Evolutionary conservation across 139 green algal species (phyloP), one percentile per base, ranked within the genome.

Genomic region (Micractinium conductrix): DNA sequence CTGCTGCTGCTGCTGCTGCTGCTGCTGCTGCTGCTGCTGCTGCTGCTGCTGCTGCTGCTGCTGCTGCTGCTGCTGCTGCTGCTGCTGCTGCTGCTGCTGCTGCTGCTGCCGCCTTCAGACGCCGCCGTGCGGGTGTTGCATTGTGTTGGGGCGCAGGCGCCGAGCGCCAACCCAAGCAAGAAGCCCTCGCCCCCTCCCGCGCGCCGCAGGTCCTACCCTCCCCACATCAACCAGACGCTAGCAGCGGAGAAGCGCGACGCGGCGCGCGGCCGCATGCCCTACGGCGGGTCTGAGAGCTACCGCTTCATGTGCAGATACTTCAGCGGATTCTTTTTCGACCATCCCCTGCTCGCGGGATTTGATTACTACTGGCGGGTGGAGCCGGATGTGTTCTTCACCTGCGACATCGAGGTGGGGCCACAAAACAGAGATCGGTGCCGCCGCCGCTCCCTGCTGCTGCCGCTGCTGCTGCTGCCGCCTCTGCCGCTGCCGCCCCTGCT

Each of bases 321-420:
- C 75, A 80, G 48, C 28, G 87, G 87, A 33, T 90, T 90, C 73
- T 88, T 90, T 37, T 76, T 86, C 33, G 60, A 78, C 62, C 87
- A 90, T 53, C 87, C 87, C 8, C 79, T 90, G 53, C 79, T 90
- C 44, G 50, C n/a, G 28, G 78, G 80, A 35, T 86, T 86, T 72
- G 87, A 90, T 53, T 90, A 74, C 50, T 90, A 88, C 79, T 90
- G 87, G 87, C 84, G 87, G 24, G 84, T 90, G 55, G 87, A 90
- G 74, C 87, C 87, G 22, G 84, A 83, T 21, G 87, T 90, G 12
- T 58, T 85, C 67, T 90, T 87, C 80, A 85, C 86, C 53, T 90
- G 87, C 50, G 26, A 87, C 69, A 74, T 88, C 53, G 30, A 85
- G 63, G 44, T 83, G 26, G 71, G 80, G 24, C 74, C 83, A n/a